These are phyloP conservation scores for Starmerella riodocensis DNA, from an alignment of 805 yeast genomes.

Conservation along the genomic window DNA sequence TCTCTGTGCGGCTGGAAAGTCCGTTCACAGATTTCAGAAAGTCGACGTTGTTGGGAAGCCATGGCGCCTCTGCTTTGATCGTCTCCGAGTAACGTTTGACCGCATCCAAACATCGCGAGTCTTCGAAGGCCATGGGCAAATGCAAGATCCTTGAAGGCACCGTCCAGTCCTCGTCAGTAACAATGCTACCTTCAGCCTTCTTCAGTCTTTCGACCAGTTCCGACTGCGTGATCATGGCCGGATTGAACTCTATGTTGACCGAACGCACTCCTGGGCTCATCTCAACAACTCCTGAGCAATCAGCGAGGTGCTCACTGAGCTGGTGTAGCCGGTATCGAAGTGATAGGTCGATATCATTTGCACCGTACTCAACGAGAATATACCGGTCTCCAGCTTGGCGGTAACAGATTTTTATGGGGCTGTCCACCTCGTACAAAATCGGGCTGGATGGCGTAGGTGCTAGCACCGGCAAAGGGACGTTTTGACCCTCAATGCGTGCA, in stretches of 20 bases:
- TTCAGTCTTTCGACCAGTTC: constrained; percentile 49
- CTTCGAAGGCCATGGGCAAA: constrained; percentile 95
- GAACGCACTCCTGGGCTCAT: constrained; percentile 97
- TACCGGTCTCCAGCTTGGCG: constrained; percentile 98
- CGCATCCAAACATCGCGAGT: constrained; percentile 73
- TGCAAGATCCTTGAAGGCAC: constrained; percentile 70
- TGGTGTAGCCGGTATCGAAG: constrained; percentile 73
- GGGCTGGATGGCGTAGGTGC: constrained; percentile 47
- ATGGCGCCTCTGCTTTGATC: constrained; percentile 83
- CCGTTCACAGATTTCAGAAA: constrained; percentile 84
- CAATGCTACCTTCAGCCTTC: constrained; percentile 37
- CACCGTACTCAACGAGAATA: constrained; percentile 85
- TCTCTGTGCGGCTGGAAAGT: constrained; percentile 51
- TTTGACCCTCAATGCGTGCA: constrained; percentile 24
- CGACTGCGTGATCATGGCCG: constrained; percentile 45
- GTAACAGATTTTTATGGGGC: constrained; percentile 62
- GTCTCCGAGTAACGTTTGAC: constrained; percentile 88
- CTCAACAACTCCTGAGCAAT: constrained; percentile 71
- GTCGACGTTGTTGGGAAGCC: constrained; percentile 96
- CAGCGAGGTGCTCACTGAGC: constrained; percentile 58
- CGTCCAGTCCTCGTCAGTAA: constrained; percentile 56
- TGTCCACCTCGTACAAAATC: constrained; percentile 41
- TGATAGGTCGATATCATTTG: constrained; percentile 71
- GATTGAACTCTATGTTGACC: constrained; percentile 75
- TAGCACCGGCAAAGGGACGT: constrained; percentile 17